Percentiles rank a stretch among this genome's conserved stretches.
These are phyloP conservation scores for Agarophyton chilense DNA, from an alignment of 23 red algal genomes.

Conservation along the genomic window DNA sequence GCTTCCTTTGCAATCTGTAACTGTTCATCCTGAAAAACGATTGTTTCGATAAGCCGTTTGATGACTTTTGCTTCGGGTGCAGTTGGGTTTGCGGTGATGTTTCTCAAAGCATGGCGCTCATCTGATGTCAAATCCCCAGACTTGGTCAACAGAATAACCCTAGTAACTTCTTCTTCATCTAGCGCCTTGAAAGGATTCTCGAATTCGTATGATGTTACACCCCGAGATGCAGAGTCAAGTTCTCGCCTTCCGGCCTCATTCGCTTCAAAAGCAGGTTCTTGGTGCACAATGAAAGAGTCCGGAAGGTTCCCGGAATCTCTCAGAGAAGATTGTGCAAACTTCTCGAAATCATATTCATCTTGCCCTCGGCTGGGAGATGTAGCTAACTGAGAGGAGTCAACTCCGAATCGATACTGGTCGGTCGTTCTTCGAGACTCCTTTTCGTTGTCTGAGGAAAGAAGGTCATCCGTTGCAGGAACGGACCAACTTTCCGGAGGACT, in stretches of 20 bases:
- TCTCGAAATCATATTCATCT: background rate
- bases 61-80: constrained; percentile 39
- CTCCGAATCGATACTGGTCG: background rate
- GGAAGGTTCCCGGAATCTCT: background rate
- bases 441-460: background rate
- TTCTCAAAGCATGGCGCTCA: constrained; percentile 18
- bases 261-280: background rate
- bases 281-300: background rate
- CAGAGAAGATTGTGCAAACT: background rate
- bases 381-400: background rate
- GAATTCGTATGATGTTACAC: constrained; percentile 37
- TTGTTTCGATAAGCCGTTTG: constrained; percentile 37
- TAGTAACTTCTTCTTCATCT: background rate
- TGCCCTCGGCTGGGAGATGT: background rate
- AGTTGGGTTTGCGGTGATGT: background rate
- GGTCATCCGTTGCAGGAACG: background rate
- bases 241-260: background rate
- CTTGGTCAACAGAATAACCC: constrained; percentile 7
- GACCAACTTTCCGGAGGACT: background rate
- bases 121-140: constrained; percentile 23
- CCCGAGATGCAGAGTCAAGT: constrained; percentile 17
- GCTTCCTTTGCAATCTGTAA: constrained; percentile 18
- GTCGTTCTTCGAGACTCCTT: background rate
- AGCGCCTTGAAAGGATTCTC: background rate
- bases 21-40: constrained; percentile 38